Evolutionary conservation across 164 flowering plant genomes (phyloP), one percentile per base, ranked within the genome.

Genomic region (Piper betle): DNA sequence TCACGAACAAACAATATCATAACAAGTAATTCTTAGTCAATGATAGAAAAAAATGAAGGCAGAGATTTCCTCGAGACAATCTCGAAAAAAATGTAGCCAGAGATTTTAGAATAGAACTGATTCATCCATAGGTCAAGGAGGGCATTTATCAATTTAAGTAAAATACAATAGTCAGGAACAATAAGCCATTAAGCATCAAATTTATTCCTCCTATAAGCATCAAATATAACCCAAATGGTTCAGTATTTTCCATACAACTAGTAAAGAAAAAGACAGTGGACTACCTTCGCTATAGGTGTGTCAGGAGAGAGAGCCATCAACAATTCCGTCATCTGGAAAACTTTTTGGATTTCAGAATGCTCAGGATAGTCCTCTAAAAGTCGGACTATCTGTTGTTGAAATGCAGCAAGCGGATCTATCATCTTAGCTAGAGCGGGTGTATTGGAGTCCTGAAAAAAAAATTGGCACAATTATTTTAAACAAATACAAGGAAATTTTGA

Each of bases 221-320:
- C 33, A 25, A 25, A 25, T 25, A 25, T 25, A 25, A 25, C 33
- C 33, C 33, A 25, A 25, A 25, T 0, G 2, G 33, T 25, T 25
- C 33, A 25, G 2, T 25, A 25, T 25, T 25, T 25, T 2, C 33
- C 11, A 48, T 1, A 16, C 16, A 1, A 48, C 11, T 1, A 48
- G 52, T 11, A n/a, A 10, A 68, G 7, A 53, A 64, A 63, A 17
- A 50, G 33, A 53, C 53, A 57, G 2, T 37, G 11, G 5, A 42
- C 39, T 74, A 88, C 98, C 98, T 93, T 83, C n/a, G 89, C 81
- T 39, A 93, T 73, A 62, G 99, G 86, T 38, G 96, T 85, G 48
- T 67, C 73, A 43, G 65, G 37, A 55, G 97, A 89, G 60, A 93
- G 72, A 68, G 77, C 70, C 78, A 90, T 74, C 37, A 90, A 79